Evolutionary conservation across 202 grass and related monocot species (phyloP), one percentile per base, ranked within the genome.

Genomic region (Elaeis oleifera): DNA sequence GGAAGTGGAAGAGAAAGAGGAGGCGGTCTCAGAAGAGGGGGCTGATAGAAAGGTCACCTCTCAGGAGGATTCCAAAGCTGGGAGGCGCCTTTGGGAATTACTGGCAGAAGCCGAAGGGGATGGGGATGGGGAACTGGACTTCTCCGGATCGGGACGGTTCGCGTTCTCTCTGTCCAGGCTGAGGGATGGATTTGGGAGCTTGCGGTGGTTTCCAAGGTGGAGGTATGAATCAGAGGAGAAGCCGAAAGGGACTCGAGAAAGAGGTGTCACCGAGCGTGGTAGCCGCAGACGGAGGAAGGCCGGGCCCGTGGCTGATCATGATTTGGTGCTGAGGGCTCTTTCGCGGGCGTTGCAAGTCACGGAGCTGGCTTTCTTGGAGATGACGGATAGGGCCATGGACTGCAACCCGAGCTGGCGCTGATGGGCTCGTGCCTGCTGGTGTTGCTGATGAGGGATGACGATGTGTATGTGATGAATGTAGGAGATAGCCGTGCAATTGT

Each of bases 81-180:
- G 66, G 44, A 90, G 54, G 63, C 83, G 70, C 0, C 68, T 95
- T 13, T 90, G 90, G 90, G 80, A 95, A 72, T 95, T 82, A 57
- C 80, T 95, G 20, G 87, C 70, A 1, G 87, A 86, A 17, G 79
- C 54, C 5, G 80, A 84, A 17, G 79, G 58, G 6, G 80, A 84
- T 5, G 87, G 85, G 26, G 90, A 90, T 61, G 73, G 55, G 27
- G 80, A 87, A 58, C 51, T 95, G n/a, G 86, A 88, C 29, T 90
- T 95, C 65, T 95, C 90, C 0, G 86, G 83, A 21, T 82, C 86
- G 1, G 90, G 86, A 13, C 72, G 78, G 5, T 95, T 95, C 59
- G 75, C 90, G 18, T 80, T 95, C 50, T 90, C 90, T 25, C 68
- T 95, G 15, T 77, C 83, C 58, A 85, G 67, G 65, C 63, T 90